Conservation (phyloP, 345 rosid genomes). For the Garcia nutans region DNA sequence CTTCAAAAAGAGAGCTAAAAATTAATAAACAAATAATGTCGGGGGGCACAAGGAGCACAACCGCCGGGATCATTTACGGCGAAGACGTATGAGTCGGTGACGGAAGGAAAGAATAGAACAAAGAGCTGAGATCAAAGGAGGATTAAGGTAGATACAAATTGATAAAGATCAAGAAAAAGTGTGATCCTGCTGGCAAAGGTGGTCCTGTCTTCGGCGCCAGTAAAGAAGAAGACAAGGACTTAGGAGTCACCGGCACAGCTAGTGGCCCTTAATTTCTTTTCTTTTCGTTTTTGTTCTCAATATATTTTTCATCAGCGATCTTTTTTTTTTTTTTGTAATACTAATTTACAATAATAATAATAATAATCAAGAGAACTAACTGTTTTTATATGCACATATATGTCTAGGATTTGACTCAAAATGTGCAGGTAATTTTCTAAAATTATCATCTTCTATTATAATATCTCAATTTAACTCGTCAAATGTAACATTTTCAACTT, state of each 20-base stretch:
- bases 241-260: conserved; percentile 53
- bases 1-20: background rate
- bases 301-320: too few species aligned
- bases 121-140: conserved; percentile 37
- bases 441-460: too few species aligned
- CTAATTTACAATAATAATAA: too few species aligned
- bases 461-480: too few species aligned
- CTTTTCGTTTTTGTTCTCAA: too few species aligned
- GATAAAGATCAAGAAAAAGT: conserved; percentile 48
- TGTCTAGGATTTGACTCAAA: too few species aligned
- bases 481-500: too few species aligned
- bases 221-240: conserved; percentile 35
- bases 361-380: too few species aligned
- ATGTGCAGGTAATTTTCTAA: too few species aligned
- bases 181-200: conserved; percentile 42
- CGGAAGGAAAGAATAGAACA: conserved; percentile 51
- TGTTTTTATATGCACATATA: too few species aligned
- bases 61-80: conserved; percentile 52
- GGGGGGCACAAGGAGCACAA: conserved; percentile 60
- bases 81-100: conserved; percentile 45
- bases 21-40: conserved; percentile 31
- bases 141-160: conserved; percentile 41
- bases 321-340: too few species aligned
- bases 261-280: background rate
- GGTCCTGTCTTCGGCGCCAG: conserved; percentile 53